These are phyloP conservation scores for Chaetothyriales sp. DNA, from an alignment of 2,329 filamentous ascomycete species.

Conservation along the genomic window DNA sequence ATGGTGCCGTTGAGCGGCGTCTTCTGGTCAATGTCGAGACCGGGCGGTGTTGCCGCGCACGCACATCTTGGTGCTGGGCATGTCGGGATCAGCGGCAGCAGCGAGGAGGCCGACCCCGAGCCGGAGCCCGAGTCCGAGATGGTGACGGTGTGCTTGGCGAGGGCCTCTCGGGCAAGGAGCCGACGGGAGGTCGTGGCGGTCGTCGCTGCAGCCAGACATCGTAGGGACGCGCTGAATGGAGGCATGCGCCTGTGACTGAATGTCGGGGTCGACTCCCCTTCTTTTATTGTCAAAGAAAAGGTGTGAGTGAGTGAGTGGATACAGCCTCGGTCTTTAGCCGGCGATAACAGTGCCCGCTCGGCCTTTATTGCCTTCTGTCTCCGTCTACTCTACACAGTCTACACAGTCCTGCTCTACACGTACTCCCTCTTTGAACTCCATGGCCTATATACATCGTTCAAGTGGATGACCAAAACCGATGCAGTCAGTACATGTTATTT, in stretches of 20 bases:
- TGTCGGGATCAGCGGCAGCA: slow-evolving; percentile 34
- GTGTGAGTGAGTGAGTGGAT: no score
- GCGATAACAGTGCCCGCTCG: background rate
- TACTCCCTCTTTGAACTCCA: no score
- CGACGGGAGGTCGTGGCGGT: background rate
- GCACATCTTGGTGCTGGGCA: slow-evolving; percentile 66
- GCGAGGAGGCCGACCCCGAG: slow-evolving; percentile 18
- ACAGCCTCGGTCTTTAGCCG: background rate
- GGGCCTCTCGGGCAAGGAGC: background rate
- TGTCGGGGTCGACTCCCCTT: no score
- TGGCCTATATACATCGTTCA: no score
- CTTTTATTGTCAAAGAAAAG: no score
- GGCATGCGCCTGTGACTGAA: slow-evolving; percentile 3
- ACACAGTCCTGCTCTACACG: no score
- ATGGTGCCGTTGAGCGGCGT: slow-evolving; percentile 61
- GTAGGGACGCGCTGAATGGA: slow-evolving; percentile 7
- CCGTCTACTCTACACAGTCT: no score
- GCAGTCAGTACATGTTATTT: no score
- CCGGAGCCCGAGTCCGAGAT: background rate
- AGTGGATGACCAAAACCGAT: no score
- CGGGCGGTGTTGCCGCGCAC: slow-evolving; percentile 57
- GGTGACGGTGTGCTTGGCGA: slow-evolving; percentile 1
- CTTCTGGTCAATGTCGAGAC: slow-evolving; percentile 59
- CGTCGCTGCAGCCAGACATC: background rate
- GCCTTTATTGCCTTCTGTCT: no score